Evolutionary conservation across 768 basidiomycete species (phyloP).

Genomic region (Lentinus tigrinus): DNA sequence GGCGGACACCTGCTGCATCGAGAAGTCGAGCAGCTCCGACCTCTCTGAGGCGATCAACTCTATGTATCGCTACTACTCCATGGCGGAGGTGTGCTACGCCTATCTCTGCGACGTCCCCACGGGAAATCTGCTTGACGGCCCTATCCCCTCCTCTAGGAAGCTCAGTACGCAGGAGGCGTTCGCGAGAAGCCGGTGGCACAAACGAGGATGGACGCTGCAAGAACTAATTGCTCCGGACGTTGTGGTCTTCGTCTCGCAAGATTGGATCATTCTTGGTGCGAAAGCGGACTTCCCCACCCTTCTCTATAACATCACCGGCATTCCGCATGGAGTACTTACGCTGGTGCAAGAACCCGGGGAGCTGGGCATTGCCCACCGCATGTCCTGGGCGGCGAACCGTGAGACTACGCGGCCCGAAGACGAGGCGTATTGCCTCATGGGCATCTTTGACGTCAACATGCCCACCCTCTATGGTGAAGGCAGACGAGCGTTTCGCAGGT

Average conservation of each 20-base stretch:
- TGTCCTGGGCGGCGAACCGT: background rate
- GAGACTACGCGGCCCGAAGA: background rate
- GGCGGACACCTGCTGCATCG: conserved; percentile 1
- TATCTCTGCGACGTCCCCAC: background rate
- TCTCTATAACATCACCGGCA: background rate
- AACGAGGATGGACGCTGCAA: conserved; percentile 3
- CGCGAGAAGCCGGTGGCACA: background rate
- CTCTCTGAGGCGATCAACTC: conserved; percentile 2
- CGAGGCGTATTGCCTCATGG: background rate
- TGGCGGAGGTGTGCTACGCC: background rate
- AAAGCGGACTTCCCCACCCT: background rate
- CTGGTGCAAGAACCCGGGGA: background rate
- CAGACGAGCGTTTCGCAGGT: background rate
- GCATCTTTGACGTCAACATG: background rate
- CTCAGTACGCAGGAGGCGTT: background rate
- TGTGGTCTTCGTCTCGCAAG: background rate
- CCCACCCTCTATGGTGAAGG: conserved; percentile 1
- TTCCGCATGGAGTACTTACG: background rate
- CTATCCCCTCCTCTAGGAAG: background rate
- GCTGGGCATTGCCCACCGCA: background rate
- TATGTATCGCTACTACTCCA: background rate
- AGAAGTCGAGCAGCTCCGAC: conserved; percentile 2
- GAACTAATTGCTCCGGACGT: background rate
- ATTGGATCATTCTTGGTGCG: background rate
- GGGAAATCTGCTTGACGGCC: background rate